Evolutionary conservation across 2,329 filamentous ascomycete species (phyloP), one percentile per base, ranked within the genome.

Genomic region (Fusarium mexicanum): DNA sequence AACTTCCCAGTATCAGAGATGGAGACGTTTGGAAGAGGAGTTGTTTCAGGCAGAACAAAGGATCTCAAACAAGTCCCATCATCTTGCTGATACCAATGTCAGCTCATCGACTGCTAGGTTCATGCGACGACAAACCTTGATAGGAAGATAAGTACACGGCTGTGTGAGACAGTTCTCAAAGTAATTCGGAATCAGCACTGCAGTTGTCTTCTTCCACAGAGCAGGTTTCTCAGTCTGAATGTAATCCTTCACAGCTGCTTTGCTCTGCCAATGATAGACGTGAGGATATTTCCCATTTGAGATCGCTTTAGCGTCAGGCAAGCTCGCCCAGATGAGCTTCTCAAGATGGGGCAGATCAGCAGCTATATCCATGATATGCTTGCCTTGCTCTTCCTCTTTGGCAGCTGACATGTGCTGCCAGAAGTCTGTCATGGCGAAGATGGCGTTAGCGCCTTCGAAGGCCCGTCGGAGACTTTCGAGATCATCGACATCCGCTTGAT

Each of bases 351-450:
- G 61, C 5, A 68, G 24, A 20, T 26, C 47, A 38, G 64, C 31
- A 5, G 43, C 64, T 4, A 67, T 66, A 2, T 67, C 50, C 31
- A 67, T 66, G 9, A 67, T 50, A 2, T 18, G 20, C 8, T 59
- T 67, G 13, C 64, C 64, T 7, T 67, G 64, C 0, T 26, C 37
- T 50, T 66, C 64, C 6, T 67, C 64, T 29, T 14, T 58, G 2
- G 22, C 8, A 22, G 24, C 64, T 7, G 61, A 59, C 61, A 66
- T 66, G 18, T 66, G 64, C 7, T 59, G 43, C 64, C 64, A 67
- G 5, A 67, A 67, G 6, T 67, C 64, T 2, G 61, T 66, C 64
- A 67, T 67, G 43, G 64, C 64, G 10, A 59, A 67, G 12, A 67
- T 59, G 8, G 29, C 6, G 2, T 67, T 17, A 0, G 61, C 61